Conservation (phyloP, 148 eudicot genomes). For the Chenopodium album region DNA sequence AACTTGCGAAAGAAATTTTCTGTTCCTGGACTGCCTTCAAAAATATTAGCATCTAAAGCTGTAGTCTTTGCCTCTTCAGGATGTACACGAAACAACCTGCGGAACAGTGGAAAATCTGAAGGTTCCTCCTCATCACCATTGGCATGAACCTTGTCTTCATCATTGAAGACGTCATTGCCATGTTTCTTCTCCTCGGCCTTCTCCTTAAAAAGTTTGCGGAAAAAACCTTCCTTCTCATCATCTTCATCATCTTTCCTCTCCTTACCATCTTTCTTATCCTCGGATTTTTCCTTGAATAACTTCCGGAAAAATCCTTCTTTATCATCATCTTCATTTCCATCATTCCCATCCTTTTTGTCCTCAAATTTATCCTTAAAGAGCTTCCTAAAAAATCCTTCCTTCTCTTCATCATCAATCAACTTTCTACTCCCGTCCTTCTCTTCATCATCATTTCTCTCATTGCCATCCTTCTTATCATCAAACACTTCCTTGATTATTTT, state of each 20-base stretch:
- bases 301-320: conserved; percentile 46
- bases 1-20: conserved; percentile 92
- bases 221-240: conserved; percentile 82
- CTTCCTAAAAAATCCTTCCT: conserved; percentile 58
- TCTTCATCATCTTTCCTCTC: conserved; percentile 54
- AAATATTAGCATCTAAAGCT: conserved; percentile 42
- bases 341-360: conserved; percentile 71
- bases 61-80: conserved; percentile 70
- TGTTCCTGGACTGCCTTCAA: conserved; percentile 95
- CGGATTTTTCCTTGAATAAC: conserved; percentile 45
- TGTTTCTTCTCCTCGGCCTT: conserved; percentile 80
- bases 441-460: conserved; percentile 35
- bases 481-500: conserved; percentile 41
- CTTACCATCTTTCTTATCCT: conserved; percentile 43
- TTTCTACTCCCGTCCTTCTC: conserved; percentile 29
- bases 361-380: conserved; percentile 83
- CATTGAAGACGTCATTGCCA: conserved; percentile 43
- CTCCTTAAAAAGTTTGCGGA: conserved; percentile 85
- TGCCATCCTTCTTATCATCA: conserved; percentile 43
- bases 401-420: conserved; percentile 45
- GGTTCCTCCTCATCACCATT: conserved; percentile 78
- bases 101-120: conserved; percentile 75
- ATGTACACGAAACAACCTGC: conserved; percentile 76
- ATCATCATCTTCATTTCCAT: conserved; percentile 48
- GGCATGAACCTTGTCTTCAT: conserved; percentile 55